A percentile compares a stretch with the other conserved stretches of the same genome.
phyloP scores from a whole-genome alignment of 2,329 filamentous ascomycete species.

The Pseudogymnoascus verrucosus region DNA sequence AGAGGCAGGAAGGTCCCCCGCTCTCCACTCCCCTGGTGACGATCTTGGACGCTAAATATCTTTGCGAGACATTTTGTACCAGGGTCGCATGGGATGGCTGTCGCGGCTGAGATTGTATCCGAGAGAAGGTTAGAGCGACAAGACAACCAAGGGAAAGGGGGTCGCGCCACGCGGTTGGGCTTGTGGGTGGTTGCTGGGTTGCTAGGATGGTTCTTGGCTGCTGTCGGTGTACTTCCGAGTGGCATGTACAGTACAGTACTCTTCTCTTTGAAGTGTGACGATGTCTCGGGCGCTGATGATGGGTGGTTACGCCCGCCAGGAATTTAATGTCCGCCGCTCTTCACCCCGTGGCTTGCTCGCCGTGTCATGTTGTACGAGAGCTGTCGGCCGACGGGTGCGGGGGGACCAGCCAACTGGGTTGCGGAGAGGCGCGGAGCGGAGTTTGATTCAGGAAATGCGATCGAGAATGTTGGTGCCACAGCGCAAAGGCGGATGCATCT shows the following conservation, averaged over 20 bases:
- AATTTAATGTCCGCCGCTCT: not conserved
- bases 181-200: not conserved
- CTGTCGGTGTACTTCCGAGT: not conserved
- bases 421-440: not conserved
- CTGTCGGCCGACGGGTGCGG: not conserved
- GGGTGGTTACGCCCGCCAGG: slow-evolving; percentile 3
- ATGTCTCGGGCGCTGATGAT: not conserved
- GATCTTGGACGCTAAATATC: not conserved
- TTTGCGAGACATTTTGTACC: slow-evolving; percentile 1
- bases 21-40: slow-evolving; percentile 4
- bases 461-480: not conserved
- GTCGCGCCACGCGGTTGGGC: not conserved
- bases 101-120: not conserved
- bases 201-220: not conserved
- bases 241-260: not conserved
- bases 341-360: not conserved
- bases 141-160: not conserved
- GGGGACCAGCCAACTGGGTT: not conserved
- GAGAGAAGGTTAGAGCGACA: not conserved
- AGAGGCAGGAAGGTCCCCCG: not conserved
- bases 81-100: not conserved
- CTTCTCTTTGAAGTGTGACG: not conserved
- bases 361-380: not conserved
- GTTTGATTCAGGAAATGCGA: not conserved
- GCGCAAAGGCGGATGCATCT: not conserved